Conservation (phyloP, 2,329 filamentous ascomycete genomes). For the Fusarium sp. region DNA sequence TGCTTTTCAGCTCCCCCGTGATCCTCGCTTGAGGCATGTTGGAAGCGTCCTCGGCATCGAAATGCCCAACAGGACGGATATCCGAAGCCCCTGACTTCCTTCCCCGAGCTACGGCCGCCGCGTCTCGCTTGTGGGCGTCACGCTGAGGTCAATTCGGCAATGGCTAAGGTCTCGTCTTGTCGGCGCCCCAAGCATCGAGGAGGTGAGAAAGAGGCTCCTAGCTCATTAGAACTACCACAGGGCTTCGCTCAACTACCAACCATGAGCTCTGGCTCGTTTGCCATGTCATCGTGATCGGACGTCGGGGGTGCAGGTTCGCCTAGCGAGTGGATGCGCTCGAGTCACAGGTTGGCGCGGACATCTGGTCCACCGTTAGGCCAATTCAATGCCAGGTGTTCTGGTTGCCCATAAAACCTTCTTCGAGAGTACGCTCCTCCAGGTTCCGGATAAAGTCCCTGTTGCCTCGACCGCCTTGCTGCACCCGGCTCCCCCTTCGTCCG, state of each 20-base stretch:
- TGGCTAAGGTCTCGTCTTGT: slow-evolving; percentile 19
- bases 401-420: slow-evolving; percentile 85
- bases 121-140: slow-evolving; percentile 5
- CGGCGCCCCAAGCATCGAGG: slow-evolving; percentile 15
- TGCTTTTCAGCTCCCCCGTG: neutral
- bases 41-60: slow-evolving; percentile 7
- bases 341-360: slow-evolving; percentile 30
- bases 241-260: slow-evolving; percentile 31
- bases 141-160: slow-evolving; percentile 4
- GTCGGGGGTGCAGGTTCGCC: slow-evolving; percentile 13
- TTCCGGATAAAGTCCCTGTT: slow-evolving; percentile 94
- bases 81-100: slow-evolving; percentile 10
- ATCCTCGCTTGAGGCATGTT: slow-evolving; percentile 16
- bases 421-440: slow-evolving; percentile 91
- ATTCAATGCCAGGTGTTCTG: slow-evolving; percentile 76
- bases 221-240: slow-evolving; percentile 17
- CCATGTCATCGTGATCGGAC: slow-evolving; percentile 13
- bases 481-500: slow-evolving; percentile 81
- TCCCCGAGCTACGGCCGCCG: slow-evolving; percentile 7
- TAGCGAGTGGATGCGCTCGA: slow-evolving; percentile 18
- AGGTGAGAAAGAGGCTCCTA: slow-evolving; percentile 15
- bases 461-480: slow-evolving; percentile 67
- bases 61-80: slow-evolving; percentile 13
- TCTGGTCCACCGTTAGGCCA: slow-evolving; percentile 30
- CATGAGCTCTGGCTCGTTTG: slow-evolving; percentile 21